Evolutionary conservation across 2,329 filamentous ascomycete genomes (phyloP).

Genomic region (Triangularia verruculosa): DNA sequence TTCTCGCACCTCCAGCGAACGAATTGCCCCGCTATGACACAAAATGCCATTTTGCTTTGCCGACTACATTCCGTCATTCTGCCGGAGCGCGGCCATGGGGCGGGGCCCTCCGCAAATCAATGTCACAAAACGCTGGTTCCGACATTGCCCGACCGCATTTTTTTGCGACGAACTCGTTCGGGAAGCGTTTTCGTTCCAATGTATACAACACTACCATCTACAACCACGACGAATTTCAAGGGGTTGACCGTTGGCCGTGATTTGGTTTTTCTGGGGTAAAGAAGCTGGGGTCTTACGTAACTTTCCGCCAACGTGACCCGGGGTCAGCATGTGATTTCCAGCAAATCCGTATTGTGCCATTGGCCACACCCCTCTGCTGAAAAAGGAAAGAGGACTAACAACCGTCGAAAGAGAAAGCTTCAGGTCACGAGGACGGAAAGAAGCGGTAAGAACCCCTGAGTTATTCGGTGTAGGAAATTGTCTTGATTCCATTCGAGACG

Average conservation of each 20-base stretch:
- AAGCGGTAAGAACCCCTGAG: constrained; percentile 10
- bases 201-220: no score
- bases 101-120: constrained; percentile 7
- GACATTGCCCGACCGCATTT: constrained; percentile 26
- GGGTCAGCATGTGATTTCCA: constrained; percentile 15
- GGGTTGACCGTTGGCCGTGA: not conserved
- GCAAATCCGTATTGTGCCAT: constrained; percentile 9
- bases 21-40: constrained; percentile 2
- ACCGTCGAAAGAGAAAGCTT: not conserved
- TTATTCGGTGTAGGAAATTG: not conserved
- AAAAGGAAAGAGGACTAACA: not conserved
- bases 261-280: constrained; percentile 12
- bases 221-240: no score
- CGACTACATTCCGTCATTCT: constrained; percentile 26
- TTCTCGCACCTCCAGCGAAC: not conserved
- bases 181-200: not conserved
- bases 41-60: constrained; percentile 21
- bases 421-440: constrained; percentile 11
- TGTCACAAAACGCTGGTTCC: constrained; percentile 17
- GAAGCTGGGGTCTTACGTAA: constrained; percentile 27
- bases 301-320: constrained; percentile 23
- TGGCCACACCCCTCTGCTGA: constrained; percentile 5
- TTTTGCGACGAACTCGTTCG: not conserved
- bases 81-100: constrained; percentile 4
- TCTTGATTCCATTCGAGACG: not conserved